These are phyloP conservation scores for Tremellales sp. DNA, from an alignment of 1,284 basidiomycete species.

Conservation along the genomic window DNA sequence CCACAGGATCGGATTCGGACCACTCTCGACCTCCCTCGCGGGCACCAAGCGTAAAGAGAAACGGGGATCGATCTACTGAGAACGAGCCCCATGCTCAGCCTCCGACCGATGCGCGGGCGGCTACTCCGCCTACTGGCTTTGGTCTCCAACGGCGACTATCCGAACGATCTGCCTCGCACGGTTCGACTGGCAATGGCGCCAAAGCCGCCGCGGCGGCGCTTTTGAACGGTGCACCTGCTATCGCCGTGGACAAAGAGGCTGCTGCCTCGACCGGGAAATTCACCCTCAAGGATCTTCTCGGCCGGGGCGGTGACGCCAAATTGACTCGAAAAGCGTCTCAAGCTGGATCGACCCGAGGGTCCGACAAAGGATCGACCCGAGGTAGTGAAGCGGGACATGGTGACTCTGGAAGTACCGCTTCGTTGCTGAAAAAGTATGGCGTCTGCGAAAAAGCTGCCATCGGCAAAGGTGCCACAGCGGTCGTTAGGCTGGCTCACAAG, in stretches of 20 bases:
- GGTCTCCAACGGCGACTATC: slow-evolving; percentile 22
- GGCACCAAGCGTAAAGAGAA: slow-evolving; percentile 35
- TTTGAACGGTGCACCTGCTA: slow-evolving; percentile 14
- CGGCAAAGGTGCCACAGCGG: slow-evolving; percentile 94
- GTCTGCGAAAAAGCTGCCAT: slow-evolving; percentile 96
- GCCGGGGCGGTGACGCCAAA: slow-evolving; percentile 59
- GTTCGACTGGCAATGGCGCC: slow-evolving; percentile 15
- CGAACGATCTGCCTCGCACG: slow-evolving; percentile 27
- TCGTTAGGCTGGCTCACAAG: slow-evolving; percentile 94
- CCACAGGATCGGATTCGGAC: slow-evolving; percentile 29
- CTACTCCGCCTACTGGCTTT: background rate
- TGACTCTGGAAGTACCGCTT: slow-evolving; percentile 44
- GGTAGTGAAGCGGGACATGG: slow-evolving; percentile 40
- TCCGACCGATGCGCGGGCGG: slow-evolving; percentile 21
- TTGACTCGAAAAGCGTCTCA: slow-evolving; percentile 66
- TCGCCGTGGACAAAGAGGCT: slow-evolving; percentile 36
- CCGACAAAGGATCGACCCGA: slow-evolving; percentile 42
- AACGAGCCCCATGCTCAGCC: slow-evolving; percentile 31
- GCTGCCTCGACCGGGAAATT: slow-evolving; percentile 59
- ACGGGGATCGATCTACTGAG: slow-evolving; percentile 15
- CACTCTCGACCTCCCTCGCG: slow-evolving; percentile 35
- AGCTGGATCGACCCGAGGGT: slow-evolving; percentile 57
- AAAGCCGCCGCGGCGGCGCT: slow-evolving; percentile 13
- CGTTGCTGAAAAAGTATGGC: slow-evolving; percentile 85
- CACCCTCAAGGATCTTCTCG: slow-evolving; percentile 74